Evolutionary conservation across 495 filamentous ascomycete species (phyloP).

Genomic region (Lindgomyces ingoldianus): DNA sequence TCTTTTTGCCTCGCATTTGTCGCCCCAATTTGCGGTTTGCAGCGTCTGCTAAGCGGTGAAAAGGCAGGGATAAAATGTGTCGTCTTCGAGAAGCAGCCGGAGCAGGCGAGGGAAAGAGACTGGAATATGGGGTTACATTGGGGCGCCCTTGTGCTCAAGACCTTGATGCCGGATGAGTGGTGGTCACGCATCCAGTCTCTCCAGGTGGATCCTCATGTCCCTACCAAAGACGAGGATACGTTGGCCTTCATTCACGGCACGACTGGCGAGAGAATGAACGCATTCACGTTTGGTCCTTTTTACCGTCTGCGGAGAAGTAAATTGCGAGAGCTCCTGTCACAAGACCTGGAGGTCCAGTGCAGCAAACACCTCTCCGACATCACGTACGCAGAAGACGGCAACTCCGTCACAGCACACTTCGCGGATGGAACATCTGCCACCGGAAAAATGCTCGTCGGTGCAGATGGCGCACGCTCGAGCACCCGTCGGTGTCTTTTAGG

Average conservation of each 20-base stretch:
- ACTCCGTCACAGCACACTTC: constrained; percentile 45
- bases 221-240: constrained; percentile 42
- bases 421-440: constrained; percentile 45
- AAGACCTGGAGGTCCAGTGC: constrained; percentile 49
- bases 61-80: constrained; percentile 54
- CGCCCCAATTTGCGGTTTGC: too few relatives aligned
- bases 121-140: constrained; percentile 62
- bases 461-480: constrained; percentile 49
- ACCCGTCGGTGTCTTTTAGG: constrained; percentile 47
- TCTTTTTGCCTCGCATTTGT: neutral
- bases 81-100: constrained; percentile 52
- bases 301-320: constrained; percentile 53
- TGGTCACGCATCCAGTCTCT: constrained; percentile 44
- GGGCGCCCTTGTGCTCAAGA: constrained; percentile 48
- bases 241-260: constrained; percentile 51
- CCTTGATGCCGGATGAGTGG: constrained; percentile 46
- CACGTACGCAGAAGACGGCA: constrained; percentile 27
- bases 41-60: too few relatives aligned
- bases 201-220: constrained; percentile 48
- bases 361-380: constrained; percentile 34
- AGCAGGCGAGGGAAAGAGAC: constrained; percentile 52
- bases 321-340: constrained; percentile 45
- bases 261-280: constrained; percentile 49
- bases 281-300: constrained; percentile 45
- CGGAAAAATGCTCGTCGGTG: constrained; percentile 48